Percentiles rank a stretch among this genome's conserved stretches.
These are phyloP conservation scores for Starmera amethionina DNA, from an alignment of 805 yeast genomes.

Conservation along the genomic window DNA sequence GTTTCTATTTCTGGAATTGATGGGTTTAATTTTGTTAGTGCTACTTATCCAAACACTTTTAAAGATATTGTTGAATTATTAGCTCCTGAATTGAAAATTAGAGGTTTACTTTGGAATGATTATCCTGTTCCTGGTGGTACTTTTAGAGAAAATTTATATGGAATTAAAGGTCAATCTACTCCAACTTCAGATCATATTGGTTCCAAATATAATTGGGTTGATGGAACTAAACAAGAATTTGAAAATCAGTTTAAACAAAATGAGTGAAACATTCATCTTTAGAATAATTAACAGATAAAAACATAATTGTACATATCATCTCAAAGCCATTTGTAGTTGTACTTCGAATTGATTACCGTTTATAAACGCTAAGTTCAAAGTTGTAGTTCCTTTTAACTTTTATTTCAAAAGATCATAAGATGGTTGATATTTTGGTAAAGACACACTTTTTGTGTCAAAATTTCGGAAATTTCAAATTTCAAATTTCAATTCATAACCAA, in stretches of 20 bases:
- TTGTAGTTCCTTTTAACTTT: too few relatives aligned
- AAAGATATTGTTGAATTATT: constrained; percentile 27
- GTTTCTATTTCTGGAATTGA: constrained; percentile 30
- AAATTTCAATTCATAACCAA: too few relatives aligned
- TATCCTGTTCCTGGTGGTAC: constrained; percentile 25
- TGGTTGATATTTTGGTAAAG: too few relatives aligned
- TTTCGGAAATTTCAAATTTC: too few relatives aligned
- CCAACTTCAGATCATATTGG: constrained; percentile 11
- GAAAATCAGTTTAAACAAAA: constrained; percentile 5
- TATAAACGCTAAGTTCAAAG: too few relatives aligned
- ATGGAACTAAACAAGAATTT: constrained; percentile 18
- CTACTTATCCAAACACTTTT: constrained; percentile 26
- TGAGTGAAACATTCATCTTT: constrained; percentile 8
- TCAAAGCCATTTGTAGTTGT: too few relatives aligned
- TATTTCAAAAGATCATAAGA: too few relatives aligned
- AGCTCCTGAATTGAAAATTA: constrained; percentile 24
- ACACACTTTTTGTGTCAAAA: too few relatives aligned
- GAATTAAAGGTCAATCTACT: constrained; percentile 9
- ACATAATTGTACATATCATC: too few relatives aligned
- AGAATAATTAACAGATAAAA: too few relatives aligned
- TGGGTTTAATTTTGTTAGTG: constrained; percentile 31
- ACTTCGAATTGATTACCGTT: too few relatives aligned
- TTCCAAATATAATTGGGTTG: constrained; percentile 13
- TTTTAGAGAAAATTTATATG: constrained; percentile 24
- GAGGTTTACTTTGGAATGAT: constrained; percentile 26